Base-by-base conservation (phyloP, 2,329 filamentous ascomycete genomes). In the Hypoxylon sp. region DNA sequence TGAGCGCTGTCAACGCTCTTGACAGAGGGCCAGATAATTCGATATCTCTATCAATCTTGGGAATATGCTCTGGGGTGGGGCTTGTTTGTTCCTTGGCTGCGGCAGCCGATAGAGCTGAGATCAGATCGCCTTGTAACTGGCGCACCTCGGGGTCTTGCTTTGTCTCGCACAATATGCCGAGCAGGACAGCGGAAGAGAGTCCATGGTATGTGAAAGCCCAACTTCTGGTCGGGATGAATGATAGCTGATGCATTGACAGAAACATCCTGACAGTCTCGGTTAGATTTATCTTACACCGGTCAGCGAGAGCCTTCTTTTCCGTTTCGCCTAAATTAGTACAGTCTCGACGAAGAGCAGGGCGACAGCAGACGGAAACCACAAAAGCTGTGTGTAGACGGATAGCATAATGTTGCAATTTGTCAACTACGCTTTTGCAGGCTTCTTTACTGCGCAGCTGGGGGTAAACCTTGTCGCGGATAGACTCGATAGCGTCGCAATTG, bases 121-220 rank as follows among this genome's bases (percentile, higher is more conserved):
- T 88, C 23, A 88, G 72, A 63, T 88, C 84, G 2, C 85, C 85
- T 61, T 88, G 86, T 2, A 88, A 75, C 54, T 86, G 82, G 17
- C 85, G 81, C 2, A 88, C 82, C 66, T 88, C 85, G 0, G 83
- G 83, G 57, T 88, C 85, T 2, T 81, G 77, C 70, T 87, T 87
- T 1, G 85, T 87, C 63, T 88, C 85, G 45, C 82, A 83, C 1
- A 88, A 69, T 47, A 88, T 86, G 13, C 85, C 85, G 7, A 88
- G 80, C 3, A 88, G 75, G 3, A 88, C 78, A 1, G 86, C 86
- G 0, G 86, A 88, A 7, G 85, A 88, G 6, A 88, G 78, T 1
- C 86, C 85, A 65, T 88, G 85, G 55, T 88, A 88, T 0, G 86
- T 88, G 59, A 88, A 88, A 0, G 86, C 85, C 86, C 86, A 88